Conservation (phyloP, 164 flowering plant species). For the Vitis rupestris region DNA sequence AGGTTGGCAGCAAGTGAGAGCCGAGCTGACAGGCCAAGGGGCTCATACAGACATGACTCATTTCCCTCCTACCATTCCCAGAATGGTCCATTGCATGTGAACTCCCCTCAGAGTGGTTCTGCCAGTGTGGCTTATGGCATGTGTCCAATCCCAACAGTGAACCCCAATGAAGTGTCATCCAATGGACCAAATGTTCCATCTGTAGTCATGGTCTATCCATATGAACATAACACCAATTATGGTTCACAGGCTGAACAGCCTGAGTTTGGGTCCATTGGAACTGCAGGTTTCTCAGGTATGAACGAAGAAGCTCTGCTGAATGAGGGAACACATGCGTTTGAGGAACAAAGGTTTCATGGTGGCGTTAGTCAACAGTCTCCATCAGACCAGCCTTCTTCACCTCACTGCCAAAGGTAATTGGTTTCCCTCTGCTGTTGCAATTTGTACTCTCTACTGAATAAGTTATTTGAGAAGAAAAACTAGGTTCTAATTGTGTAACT, state of each 20-base stretch:
- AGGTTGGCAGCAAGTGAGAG: constrained; percentile 44
- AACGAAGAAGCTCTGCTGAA: constrained; percentile 45
- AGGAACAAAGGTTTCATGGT: constrained; percentile 55
- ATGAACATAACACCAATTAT: constrained; percentile 60
- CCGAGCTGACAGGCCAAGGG: constrained; percentile 61
- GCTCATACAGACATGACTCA: constrained; percentile 57
- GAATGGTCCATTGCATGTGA: constrained; percentile 58
- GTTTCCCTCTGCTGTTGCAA: not conserved
- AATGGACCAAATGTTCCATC: constrained; percentile 62
- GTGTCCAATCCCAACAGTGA: constrained; percentile 54
- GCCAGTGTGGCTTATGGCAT: constrained; percentile 61
- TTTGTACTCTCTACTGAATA: too few relatives aligned
- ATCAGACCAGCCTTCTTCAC: constrained; percentile 86
- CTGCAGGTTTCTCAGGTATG: constrained; percentile 47
- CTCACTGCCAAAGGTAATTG: constrained; percentile 61
- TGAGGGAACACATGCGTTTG: constrained; percentile 52
- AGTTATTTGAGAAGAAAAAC: too few relatives aligned
- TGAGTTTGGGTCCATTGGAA: constrained; percentile 87
- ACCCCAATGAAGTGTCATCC: constrained; percentile 51
- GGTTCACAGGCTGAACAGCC: constrained; percentile 63
- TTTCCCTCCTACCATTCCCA: constrained; percentile 55
- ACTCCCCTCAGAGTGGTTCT: constrained; percentile 44
- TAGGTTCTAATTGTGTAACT: too few relatives aligned
- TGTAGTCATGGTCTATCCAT: constrained; percentile 80
- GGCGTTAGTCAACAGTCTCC: constrained; percentile 52